phyloP scores from a whole-genome alignment of 257 asterid species.

The Osmanthus fragrans region DNA sequence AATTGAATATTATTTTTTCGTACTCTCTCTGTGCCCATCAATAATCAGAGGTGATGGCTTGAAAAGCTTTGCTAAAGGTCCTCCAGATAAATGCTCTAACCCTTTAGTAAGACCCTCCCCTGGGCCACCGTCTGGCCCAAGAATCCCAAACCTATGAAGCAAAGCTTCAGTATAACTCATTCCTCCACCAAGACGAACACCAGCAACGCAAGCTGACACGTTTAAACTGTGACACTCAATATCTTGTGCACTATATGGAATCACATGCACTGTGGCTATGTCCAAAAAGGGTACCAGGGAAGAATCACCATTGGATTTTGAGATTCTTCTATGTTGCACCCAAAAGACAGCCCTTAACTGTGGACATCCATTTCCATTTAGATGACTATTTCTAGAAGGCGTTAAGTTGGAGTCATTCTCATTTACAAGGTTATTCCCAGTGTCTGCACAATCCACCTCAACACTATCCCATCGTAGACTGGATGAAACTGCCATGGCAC shows the following conservation, averaged over 20 bases:
- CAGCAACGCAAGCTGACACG: conserved; percentile 80
- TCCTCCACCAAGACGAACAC: conserved; percentile 97
- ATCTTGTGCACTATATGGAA: conserved; percentile 81
- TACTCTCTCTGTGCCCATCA: conserved; percentile 60
- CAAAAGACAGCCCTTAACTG: conserved; percentile 84
- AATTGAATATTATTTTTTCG: conserved; percentile 30
- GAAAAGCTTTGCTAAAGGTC: conserved; percentile 86
- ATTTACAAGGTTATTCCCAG: conserved; percentile 38
- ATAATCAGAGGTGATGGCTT: conserved; percentile 56
- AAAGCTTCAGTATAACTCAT: conserved; percentile 87
- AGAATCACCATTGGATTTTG: conserved; percentile 36
- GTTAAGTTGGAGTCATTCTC: conserved; percentile 37
- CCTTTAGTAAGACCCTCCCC: conserved; percentile 91
- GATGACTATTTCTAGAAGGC: conserved; percentile 27
- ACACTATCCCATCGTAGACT: conserved; percentile 78
- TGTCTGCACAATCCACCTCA: conserved; percentile 77
- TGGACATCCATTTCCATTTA: conserved; percentile 40
- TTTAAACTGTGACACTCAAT: conserved; percentile 78
- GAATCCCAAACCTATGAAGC: conserved; percentile 94
- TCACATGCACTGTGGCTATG: conserved; percentile 65
- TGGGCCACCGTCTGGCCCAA: conserved; percentile 97
- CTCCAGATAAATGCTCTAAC: conserved; percentile 73
- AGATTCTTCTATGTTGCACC: conserved; percentile 67
- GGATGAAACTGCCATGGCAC: conserved; percentile 91
- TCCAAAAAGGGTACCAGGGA: conserved; percentile 65